phyloP scores from a whole-genome alignment of 495 filamentous ascomycete genomes.

The Staphylotrichum longicolle region DNA sequence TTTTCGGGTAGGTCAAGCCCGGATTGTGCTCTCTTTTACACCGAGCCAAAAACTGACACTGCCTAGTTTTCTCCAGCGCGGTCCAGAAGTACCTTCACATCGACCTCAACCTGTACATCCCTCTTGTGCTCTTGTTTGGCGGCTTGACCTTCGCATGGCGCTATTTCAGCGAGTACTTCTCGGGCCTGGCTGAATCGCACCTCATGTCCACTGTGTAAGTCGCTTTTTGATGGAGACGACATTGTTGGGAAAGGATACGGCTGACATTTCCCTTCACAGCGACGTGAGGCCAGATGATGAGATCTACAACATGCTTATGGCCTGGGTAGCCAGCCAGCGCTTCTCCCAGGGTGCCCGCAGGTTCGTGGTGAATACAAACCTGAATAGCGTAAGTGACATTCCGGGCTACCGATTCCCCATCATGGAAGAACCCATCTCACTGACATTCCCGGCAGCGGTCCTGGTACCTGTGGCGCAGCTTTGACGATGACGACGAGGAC shows the following conservation, averaged over 20 bases:
- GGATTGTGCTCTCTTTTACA: background rate
- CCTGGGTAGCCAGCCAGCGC: conserved; percentile 61
- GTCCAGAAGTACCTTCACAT: conserved; percentile 61
- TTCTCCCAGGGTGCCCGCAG: conserved; percentile 56
- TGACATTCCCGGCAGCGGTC: conserved; percentile 33
- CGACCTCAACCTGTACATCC: conserved; percentile 70
- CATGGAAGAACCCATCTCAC: background rate
- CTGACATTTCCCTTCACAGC: conserved; percentile 45
- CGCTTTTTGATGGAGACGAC: background rate
- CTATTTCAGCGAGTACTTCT: conserved; percentile 49
- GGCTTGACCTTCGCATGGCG: conserved; percentile 50
- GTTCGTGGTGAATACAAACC: conserved; percentile 61
- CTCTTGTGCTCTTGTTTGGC: conserved; percentile 53
- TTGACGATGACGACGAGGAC: conserved; percentile 45
- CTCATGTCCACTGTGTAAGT: conserved; percentile 45
- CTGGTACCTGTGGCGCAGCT: conserved; percentile 47
- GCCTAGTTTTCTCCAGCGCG: conserved; percentile 53
- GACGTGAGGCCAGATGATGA: conserved; percentile 45
- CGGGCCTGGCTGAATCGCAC: conserved; percentile 41
- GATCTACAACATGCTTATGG: conserved; percentile 67
- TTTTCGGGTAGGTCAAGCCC: conserved; percentile 44
- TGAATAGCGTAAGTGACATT: conserved; percentile 28
- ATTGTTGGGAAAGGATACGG: conserved; percentile 16
- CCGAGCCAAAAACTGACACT: background rate
- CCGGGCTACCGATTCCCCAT: background rate